Base-by-base conservation (phyloP, 2,329 filamentous ascomycete species). In the Fusarium pseudonygamai region DNA sequence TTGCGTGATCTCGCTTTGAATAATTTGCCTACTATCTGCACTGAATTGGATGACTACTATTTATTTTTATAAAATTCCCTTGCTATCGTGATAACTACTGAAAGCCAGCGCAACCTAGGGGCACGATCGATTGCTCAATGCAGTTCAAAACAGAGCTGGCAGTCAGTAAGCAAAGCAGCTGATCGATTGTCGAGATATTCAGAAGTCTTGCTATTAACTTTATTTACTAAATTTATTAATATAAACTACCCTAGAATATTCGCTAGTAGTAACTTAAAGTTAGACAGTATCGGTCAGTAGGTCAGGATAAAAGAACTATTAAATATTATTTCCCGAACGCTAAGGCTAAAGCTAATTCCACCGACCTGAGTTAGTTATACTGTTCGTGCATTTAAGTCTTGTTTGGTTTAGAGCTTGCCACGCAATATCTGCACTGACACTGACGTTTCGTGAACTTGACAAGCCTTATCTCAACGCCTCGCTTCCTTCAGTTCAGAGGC, bases 401-500 rank as follows among this genome's bases (percentile, higher is more conserved):
- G 40, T 24, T 26, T 24, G 15, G 10, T 24, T 42, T 2, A 8
- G 15, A 24, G n/a, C 16, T 43, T 18, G 15, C 18, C 16, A 13
- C n/a, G 3, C 22, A 14, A n/a, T n/a, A 7, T n/a, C 7, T 6
- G 0, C 22, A 15, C 0, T 42, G 14, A 11, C 6, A 7, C 40
- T 43, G n/a, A 43, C 40, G 11, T 26, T 43, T 43, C 5, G 8
- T 11, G 5, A 24, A 10, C 14, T 7, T 4, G 6, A 18, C 40
- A 43, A 18, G 42, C n/a, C 42, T 20, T 24, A 26, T 6, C 10
- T 0, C 3, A 4, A 2, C 24, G 24, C 10, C 42, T 8, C 24
- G 20, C 20, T 8, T 20, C 42, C 1, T 8, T 13, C 0, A 10
- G 4, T 6, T 12, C 6, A 10, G 15, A 22, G 20, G 0, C 2